Percentiles rank a stretch among this genome's conserved stretches.
phyloP scores from a whole-genome alignment of 73 alveolate genomes.

The Paramecium pentaurelia region DNA sequence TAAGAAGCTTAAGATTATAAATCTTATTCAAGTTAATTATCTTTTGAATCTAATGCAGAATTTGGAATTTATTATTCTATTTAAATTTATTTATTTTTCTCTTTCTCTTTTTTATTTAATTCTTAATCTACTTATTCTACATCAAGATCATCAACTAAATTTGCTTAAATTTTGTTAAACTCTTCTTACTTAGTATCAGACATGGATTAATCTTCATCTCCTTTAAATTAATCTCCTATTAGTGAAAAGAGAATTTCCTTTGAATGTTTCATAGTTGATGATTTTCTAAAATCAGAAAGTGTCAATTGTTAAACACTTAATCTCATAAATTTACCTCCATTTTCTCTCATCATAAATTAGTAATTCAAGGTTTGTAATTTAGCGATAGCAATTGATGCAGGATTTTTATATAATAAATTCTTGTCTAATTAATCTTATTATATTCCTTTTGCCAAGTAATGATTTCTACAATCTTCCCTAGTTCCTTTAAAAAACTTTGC shows the following conservation, averaged over 20 bases:
- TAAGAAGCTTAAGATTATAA: background rate
- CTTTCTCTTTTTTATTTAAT: background rate
- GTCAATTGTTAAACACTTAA: background rate
- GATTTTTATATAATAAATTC: constrained; percentile 2
- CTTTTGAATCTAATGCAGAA: background rate
- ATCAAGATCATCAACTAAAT: background rate
- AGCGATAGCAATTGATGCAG: constrained; percentile 34
- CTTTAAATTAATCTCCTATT: background rate
- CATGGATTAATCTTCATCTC: background rate
- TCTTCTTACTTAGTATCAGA: background rate
- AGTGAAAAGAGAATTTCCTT: background rate
- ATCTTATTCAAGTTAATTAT: background rate
- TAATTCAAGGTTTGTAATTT: background rate
- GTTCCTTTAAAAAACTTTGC: constrained; percentile 37
- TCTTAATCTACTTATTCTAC: background rate
- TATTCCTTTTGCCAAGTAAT: background rate
- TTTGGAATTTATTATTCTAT: background rate
- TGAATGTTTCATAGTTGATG: constrained; percentile 37
- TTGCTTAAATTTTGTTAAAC: background rate
- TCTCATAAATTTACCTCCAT: constrained; percentile 43
- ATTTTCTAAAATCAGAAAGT: constrained; percentile 23
- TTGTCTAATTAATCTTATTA: background rate
- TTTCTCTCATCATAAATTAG: constrained; percentile 36
- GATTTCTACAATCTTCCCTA: constrained; percentile 15
- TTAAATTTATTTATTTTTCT: background rate